Percentiles rank a stretch among this genome's conserved stretches.
Conservation (phyloP, 2,329 filamentous ascomycete species). For the Colletotrichum abscissum region DNA sequence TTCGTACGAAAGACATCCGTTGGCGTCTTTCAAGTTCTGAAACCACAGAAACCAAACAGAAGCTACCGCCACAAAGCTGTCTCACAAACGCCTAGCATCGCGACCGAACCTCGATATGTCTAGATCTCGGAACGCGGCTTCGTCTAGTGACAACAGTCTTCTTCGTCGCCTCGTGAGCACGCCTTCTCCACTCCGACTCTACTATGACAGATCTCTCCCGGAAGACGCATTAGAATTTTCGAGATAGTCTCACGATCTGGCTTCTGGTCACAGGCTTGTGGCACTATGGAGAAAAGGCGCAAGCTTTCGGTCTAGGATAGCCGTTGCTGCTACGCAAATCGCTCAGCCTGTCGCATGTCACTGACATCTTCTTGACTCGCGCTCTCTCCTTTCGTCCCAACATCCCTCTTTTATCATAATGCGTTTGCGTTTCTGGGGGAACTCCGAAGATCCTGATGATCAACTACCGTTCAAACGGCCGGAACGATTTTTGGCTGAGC, state of each 20-base stretch:
- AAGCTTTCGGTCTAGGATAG: slow-evolving; percentile 11
- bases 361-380: slow-evolving; percentile 22
- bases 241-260: background rate
- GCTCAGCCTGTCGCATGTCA: slow-evolving; percentile 20
- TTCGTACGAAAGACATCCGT: background rate
- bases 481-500: background rate
- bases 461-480: background rate
- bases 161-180: background rate
- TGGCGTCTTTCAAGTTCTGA: background rate
- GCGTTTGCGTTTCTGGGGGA: slow-evolving; percentile 7
- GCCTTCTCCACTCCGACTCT: background rate
- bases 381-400: slow-evolving; percentile 25
- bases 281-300: slow-evolving; percentile 2
- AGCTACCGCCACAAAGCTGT: background rate
- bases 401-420: background rate
- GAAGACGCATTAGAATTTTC: background rate
- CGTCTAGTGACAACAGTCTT: background rate
- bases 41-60: background rate
- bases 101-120: background rate
- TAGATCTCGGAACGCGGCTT: background rate
- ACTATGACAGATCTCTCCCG: background rate
- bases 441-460: slow-evolving; percentile 17
- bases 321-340: slow-evolving; percentile 7
- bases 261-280: slow-evolving; percentile 1
- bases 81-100: background rate